Evolutionary conservation across 1,284 basidiomycete genomes (phyloP), one percentile per base, ranked within the genome.

Genomic region (Papiliotrema fonsecae): DNA sequence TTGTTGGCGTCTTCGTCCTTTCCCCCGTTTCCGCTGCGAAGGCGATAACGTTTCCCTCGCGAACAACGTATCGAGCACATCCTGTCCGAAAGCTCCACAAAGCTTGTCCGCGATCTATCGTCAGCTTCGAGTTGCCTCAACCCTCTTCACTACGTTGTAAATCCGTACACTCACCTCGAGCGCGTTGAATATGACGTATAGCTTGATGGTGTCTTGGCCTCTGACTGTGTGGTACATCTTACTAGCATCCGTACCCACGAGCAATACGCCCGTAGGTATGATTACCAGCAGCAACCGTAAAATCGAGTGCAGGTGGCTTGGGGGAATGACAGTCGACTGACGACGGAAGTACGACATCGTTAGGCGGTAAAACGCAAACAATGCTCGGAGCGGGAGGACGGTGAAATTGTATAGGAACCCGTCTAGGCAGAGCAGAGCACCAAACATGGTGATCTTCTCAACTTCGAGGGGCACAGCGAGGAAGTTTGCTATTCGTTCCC

Each of bases 131-230:
- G 18, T 13, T 13, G 22, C 27, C 27, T 6, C 51, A 26, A 27
- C 14, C 30, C 13, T 26, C 37, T 7, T 13, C n/a, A 4, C 4
- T 24, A 7, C 25, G 7, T 3, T 4, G 3, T 19, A 18, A 61
- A n/a, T n/a, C n/a, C n/a, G n/a, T n/a, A n/a, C n/a, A n/a, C 72
- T 45, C 31, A 91, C 91, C 80, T 96, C 92, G 14, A 97, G 79
- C 9, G 91, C 94, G 70, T 97, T 98, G 77, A 97, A 99, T 53
- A 99, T 97, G 55, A 99, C 96, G 76, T 97, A 97, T 47, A 99
- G 77, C 76, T 98, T 99, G 77, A 99, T 93, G 2, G 89, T 94
- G 64, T 97, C 92, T 74, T 98, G 96, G 0, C 94, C 96, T n/a
- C 96, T 84, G 45, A 99, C 97, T 18, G 87, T 88, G 67, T 99